A percentile compares a stretch with the other conserved stretches of the same genome.
Evolutionary conservation across 768 basidiomycete species (phyloP).

Genomic region (Lactifluus piperatus): DNA sequence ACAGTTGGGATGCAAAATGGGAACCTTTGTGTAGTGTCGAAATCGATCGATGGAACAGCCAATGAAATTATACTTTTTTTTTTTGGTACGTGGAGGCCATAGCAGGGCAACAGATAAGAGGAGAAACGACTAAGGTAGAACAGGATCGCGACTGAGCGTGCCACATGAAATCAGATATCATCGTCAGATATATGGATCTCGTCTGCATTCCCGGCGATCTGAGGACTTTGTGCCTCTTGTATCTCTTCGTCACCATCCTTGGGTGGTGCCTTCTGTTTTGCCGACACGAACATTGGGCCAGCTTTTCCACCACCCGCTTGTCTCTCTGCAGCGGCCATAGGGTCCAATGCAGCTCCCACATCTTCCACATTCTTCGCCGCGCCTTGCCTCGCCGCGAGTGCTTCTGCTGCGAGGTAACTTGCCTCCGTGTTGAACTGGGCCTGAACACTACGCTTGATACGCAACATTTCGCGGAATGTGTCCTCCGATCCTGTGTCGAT

Average conservation of each 20-base stretch:
- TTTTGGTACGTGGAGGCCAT: slow-evolving; percentile 1
- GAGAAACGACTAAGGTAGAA: neutral
- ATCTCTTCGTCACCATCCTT: slow-evolving; percentile 27
- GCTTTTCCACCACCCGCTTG: slow-evolving; percentile 43
- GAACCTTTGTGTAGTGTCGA: slow-evolving; percentile 74
- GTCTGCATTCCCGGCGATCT: slow-evolving; percentile 48
- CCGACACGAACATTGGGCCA: slow-evolving; percentile 72
- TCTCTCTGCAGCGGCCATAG: slow-evolving; percentile 82
- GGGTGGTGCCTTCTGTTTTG: slow-evolving; percentile 37
- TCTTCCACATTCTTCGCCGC: slow-evolving; percentile 40
- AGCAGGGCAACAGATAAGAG: neutral
- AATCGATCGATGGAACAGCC: slow-evolving; percentile 58
- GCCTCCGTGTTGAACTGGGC: slow-evolving; percentile 98
- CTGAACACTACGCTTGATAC: slow-evolving; percentile 97
- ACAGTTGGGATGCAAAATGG: slow-evolving; percentile 64
- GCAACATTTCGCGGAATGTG: slow-evolving; percentile 91
- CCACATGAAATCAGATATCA: slow-evolving; percentile 29
- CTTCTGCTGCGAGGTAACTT: slow-evolving; percentile 86
- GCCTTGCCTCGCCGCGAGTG: slow-evolving; percentile 60
- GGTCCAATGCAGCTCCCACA: slow-evolving; percentile 41
- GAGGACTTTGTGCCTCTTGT: neutral
- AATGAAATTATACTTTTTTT: slow-evolving; percentile 9
- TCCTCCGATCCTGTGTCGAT: slow-evolving; percentile 98
- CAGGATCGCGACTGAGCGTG: slow-evolving; percentile 9
- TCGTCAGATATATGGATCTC: slow-evolving; percentile 89